phyloP scores from a whole-genome alignment of 2,329 filamentous ascomycete species.

The Talaromyces marneffei region DNA sequence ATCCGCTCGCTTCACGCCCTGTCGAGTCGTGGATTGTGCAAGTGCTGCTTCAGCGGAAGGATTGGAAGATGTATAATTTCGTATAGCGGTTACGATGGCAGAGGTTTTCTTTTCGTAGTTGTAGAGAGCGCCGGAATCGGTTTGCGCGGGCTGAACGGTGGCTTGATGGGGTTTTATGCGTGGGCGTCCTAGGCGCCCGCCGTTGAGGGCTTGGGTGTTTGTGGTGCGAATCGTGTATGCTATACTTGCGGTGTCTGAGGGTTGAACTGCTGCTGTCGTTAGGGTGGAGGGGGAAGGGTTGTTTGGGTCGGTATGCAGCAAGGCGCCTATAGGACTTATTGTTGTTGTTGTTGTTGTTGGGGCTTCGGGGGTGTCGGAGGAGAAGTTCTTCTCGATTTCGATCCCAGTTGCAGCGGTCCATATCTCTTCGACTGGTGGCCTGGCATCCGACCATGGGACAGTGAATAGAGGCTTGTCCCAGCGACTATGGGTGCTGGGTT shows the following conservation, averaged over 20 bases:
- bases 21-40: constrained; percentile 18
- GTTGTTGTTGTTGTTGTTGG: neutral
- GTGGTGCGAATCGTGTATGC: constrained; percentile 20
- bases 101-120: constrained; percentile 40
- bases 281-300: constrained; percentile 10
- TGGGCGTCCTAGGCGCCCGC: constrained; percentile 18
- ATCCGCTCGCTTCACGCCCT: constrained; percentile 9
- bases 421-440: constrained; percentile 54
- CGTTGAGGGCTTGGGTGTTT: constrained; percentile 13
- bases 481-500: constrained; percentile 59
- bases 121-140: constrained; percentile 39
- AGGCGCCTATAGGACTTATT: neutral
- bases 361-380: neutral
- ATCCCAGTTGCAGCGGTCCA: constrained; percentile 52
- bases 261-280: constrained; percentile 18
- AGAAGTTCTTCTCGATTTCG: constrained; percentile 23
- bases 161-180: constrained; percentile 40
- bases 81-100: constrained; percentile 37
- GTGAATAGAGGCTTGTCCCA: constrained; percentile 64
- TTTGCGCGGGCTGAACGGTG: constrained; percentile 36
- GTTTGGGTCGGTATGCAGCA: neutral
- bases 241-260: constrained; percentile 25
- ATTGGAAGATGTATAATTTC: constrained; percentile 34
- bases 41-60: constrained; percentile 35
- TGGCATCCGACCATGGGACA: constrained; percentile 51